Conservation (phyloP, 768 basidiomycete species). For the Leccinum subgranulosum region DNA sequence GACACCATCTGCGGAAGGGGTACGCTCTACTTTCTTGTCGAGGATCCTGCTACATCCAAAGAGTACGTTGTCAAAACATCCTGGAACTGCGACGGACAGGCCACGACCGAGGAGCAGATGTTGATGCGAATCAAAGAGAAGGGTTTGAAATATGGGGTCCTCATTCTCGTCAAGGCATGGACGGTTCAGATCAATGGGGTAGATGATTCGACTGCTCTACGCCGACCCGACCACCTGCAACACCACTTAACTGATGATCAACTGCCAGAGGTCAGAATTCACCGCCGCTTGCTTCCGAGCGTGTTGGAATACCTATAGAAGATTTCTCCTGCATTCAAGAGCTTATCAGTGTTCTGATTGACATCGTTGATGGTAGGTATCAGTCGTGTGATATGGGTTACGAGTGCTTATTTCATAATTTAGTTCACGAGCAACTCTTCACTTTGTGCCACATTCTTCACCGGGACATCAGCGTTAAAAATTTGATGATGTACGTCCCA, state of each 20-base stretch:
- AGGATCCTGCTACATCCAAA: not conserved
- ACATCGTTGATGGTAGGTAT: not conserved
- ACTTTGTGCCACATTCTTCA: not conserved
- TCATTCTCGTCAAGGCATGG: not conserved
- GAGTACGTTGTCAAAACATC: not conserved
- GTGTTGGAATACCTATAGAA: not conserved
- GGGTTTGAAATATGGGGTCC: not conserved
- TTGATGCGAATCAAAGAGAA: not conserved
- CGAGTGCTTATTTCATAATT: not conserved
- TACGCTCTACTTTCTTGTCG: not conserved
- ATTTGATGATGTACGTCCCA: not conserved
- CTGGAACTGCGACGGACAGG: not conserved
- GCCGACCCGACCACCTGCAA: not conserved
- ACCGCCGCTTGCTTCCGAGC: not conserved
- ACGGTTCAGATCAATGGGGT: not conserved
- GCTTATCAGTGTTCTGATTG: not conserved
- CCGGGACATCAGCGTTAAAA: not conserved
- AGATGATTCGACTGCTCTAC: not conserved
- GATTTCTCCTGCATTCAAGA: not conserved
- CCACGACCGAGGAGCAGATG: not conserved
- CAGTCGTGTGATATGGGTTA: not conserved
- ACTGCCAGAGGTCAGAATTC: not conserved
- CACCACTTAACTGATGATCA: not conserved
- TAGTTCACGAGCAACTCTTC: conserved; percentile 1
- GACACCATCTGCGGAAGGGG: not conserved